Base-by-base conservation (phyloP, 2,329 filamentous ascomycete genomes). In the Albophoma yamanashiensis region DNA sequence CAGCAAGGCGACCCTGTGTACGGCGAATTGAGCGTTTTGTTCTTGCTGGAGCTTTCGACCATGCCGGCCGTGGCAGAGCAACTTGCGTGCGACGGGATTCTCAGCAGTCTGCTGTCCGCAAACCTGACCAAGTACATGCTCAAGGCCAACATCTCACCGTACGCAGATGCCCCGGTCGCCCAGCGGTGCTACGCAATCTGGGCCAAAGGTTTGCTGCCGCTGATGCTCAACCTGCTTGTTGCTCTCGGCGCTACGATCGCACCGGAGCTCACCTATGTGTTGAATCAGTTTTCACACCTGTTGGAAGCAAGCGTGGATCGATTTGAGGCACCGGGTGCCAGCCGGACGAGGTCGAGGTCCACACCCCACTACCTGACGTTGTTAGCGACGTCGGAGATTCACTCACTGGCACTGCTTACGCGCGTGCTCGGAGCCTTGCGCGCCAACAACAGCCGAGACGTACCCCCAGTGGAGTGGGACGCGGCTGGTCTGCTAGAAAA, bases 121-220 rank as follows among this genome's bases (percentile, higher is more conserved):
- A 92, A 88, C 62, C 77, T 97, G 25, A 88, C 89, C 11, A 86
- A 86, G 60, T 88, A 89, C 71, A 88, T 96, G 72, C 86, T 89
- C 12, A 86, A 87, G 56, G 73, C 79, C 8, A 82, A 82, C 56
- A 87, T 92, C 61, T 89, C 89, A 3, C 92, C 92, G 0, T 92
- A 95, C 64, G 89, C 94, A 53, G 83, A 89, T 7, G 84, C 83
- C 17, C 79, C 84, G 4, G 81, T 87, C 1, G 76, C 83, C 0
- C 84, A 86, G 63, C 86, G 93, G 34, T 86, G 96, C 69, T 96
- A 96, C 76, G 83, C 83, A 58, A 92, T 97, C 68, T 99, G 94
- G 94, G 85, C 86, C 25, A 89, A 90, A 65, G 94, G 91, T 1
- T 83, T 97, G 60, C 79, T 99, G 4, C 94, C 94, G 0, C 78